Base-by-base conservation (phyloP, 306 rosid genomes). In the Gynostemma pentaphyllum region DNA sequence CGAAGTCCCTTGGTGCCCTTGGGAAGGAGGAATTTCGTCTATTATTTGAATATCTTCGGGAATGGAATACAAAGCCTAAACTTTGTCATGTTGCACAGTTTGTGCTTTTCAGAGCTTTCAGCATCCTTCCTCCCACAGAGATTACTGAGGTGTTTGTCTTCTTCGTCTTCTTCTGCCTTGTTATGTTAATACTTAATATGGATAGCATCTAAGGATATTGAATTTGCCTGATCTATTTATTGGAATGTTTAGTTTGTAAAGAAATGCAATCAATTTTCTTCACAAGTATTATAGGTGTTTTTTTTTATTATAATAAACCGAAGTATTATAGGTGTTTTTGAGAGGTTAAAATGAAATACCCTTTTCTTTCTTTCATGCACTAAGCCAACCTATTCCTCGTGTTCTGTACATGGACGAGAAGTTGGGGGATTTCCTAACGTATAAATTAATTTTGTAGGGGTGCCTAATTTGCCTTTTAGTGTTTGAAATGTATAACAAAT, bases 1-100 rank as follows among this genome's bases (percentile, higher is more conserved):
- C 81, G 54, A 82, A 64, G 80, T 83, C 88, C 37, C 88, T 92
- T 40, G 53, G 64, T 57, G 75, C 75, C 62, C 72, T 88, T 41
- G 81, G 72, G 66, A 57, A 73, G 70, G 95, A 81, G 51, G 94
- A 92, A 81, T 76, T 84, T 27, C 78, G 69, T 6, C 23, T 67
- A 68, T 77, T 88, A 50, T 75, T 92, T 77, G 86, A 78, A 54
- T 84, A 88, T 73, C 64, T 84, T 45, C 79, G 96, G 56, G 95
- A 92, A 68, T 92, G 96, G 98, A 92, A 92, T 78, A 76, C 96
- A 23, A 92, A 85, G 64, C 90, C 98, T 32, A 92, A 86, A 75
- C 80, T 76, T 51, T 88, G 95, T 77, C 88, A 92, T 67, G 90
- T 88, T 66, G 89, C 95, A 39, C 98, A 92, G 63, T 80, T 76